Base-by-base conservation (phyloP, 345 rosid genomes). In the Lumnitzera racemosa region DNA sequence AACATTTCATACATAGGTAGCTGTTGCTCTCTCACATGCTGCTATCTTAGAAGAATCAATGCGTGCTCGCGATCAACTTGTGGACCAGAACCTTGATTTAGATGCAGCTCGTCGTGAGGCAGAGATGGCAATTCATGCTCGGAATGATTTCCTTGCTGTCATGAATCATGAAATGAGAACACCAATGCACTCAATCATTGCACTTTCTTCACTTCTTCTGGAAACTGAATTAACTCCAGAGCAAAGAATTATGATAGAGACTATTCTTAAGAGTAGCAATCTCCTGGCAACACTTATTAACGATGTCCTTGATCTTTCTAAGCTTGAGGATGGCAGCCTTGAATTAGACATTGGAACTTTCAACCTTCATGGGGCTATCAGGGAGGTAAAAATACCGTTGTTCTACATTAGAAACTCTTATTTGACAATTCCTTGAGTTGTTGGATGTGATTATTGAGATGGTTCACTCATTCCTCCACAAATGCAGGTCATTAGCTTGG, bases 131-230 rank as follows among this genome's bases (percentile, higher is more conserved):
- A 81, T 89, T 24, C 90, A 81, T 82, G 96, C 96, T 61, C 87
- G 90, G 63, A 92, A 92, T 67, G 98, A 92, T 74, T 92, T 89
- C 76, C 86, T 88, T 41, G 83, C 96, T 24, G 96, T 92, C 68
- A 89, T 92, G 98, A 92, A 89, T 81, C 96, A 89, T 67, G 98
- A 92, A 71, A 92, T 92, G 96, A 83, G 96, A 70, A 92, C 94
- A 46, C 96, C 95, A 24, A 87, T 84, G 83, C 96, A 87, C 72
- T 95, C 98, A 62, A 76, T 84, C 59, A 87, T 89, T 70, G 85
- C 98, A 31, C 61, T 89, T 47, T 92, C 96, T 55, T 89, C 97
- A 15, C 98, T 92, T 61, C 85, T 89, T 59, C 76, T 89, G 23
- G 96, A 92, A 76, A 87, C 96, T 15, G 94, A 83, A 58, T 74